Base-by-base conservation (phyloP, 2,329 filamentous ascomycete genomes). In the Phyllosticta citriasiana region DNA sequence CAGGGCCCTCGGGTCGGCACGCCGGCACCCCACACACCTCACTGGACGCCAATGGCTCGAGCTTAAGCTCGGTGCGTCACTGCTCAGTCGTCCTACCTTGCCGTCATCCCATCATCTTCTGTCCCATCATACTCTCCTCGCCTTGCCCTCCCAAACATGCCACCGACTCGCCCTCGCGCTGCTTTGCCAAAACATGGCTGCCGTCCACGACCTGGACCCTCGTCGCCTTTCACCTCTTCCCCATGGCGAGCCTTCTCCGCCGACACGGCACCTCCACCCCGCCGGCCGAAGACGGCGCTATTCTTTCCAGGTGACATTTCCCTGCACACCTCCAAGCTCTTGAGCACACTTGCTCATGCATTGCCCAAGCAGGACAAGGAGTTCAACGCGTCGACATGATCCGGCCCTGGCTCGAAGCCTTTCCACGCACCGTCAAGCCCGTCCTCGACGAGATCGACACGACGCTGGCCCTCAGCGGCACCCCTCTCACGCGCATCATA, bases 341-440 rank as follows among this genome's bases (percentile, higher is more conserved):
- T 19, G 10, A 8, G 19, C 40, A 25, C 51, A 27, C 57, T 27
- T 56, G 54, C 47, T 60, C 24, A 50, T 47, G 57, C 55, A 30
- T 33, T 16, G 3, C n/a, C 53, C 22, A n/a, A 19, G 19, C 69
- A 92, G 90, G 90, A 68, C 91, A 96, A 76, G 91, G 91, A 67
- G 91, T 95, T 19, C 91, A 96, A 73, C 87, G 89, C 70, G 88
- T 95, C 57, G 90, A 89, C 74, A 96, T 96, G 91, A 80, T 89
- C 62, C 84, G 82, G 35, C 87, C 90, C 53, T 97, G 93, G 91
- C 80, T 95, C 66, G 84, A 91, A 69, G 86, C 88, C 62, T 97
- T 97, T 72, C 93, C 93, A 12, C 74, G 77, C 59, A 95, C 89
- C 27, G 87, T 88, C 26, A 81, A 82, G 53, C 84, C 84, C n/a